Evolutionary conservation across 208 protist species (phyloP), one percentile per base, ranked within the genome.

Genomic region (Zelonia costaricensis): DNA sequence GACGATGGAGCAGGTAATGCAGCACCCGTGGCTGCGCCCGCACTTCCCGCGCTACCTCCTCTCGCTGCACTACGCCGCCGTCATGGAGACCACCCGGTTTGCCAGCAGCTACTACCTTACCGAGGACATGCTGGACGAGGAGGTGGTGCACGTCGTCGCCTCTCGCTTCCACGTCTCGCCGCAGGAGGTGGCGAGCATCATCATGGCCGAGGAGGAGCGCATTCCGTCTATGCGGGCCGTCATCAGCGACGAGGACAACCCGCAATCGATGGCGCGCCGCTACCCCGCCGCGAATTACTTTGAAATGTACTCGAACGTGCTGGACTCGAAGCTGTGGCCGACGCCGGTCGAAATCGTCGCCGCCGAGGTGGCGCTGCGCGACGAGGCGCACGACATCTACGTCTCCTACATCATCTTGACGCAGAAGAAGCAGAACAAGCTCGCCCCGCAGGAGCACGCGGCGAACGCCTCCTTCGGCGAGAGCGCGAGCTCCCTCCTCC

Each of bases 1-100:
- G 12, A 96, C 91, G 15, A 91, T 96, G 74, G 85, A 92, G 67
- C 87, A 96, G 71, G 78, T 94, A 15, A 85, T 96, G 75, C 82
- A 92, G 59, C 84, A 92, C 73, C 86, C 91, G 7, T 96, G 88
- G 86, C 42, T 92, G 44, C 60, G 69, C 0, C 72, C 74, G 4
- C 36, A 69, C 43, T 94, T 82, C 60, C 86, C 87, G 16, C 65
- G 54, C 18, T 79, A 85, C 62, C 61, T 96, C 12, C 76, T 94
- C 4, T 67, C 80, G 9, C 48, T 89, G 4, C 83, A 92, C 67
- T 88, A 87, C 68, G 73, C 84, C 16, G 74, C 84, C 2, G 75
- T 91, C 48, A 39, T 89, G 23, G 74, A 91, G 54, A 72, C 82
- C 0, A 85, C 80, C 51, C 69, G 67, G 18, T 90, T 88, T 56